Evolutionary conservation across 192 early-diverging fungal genomes (phyloP), one percentile per base, ranked within the genome.

Genomic region (Coemansia sp.): DNA sequence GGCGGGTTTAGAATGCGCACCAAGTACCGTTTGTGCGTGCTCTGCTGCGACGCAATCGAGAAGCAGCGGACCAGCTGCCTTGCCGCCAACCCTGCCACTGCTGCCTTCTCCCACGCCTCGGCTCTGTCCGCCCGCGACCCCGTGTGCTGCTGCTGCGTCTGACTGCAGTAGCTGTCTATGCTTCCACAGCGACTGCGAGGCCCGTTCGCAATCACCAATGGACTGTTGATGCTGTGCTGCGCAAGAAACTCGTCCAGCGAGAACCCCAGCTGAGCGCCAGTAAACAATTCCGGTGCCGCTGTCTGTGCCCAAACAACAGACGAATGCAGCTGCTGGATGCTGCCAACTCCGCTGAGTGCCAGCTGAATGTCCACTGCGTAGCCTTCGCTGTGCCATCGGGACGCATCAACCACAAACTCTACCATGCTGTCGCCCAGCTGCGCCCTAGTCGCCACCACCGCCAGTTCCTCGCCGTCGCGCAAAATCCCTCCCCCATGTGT

Each of bases 1-100:
- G 72, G 65, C 52, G 63, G 58, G 17, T 69, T 65, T 21, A 77
- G n/a, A 17, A 77, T 56, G 40, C 74, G 63, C n/a, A 77, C 55
- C 33, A 77, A 47, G 38, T 66, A 70, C 37, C 67, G 29, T 1
- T 17, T 32, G 2, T 59, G 54, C 22, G 50, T 23, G 30, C 42
- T 46, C 36, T 59, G 60, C 26, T 65, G 56, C 33, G 63, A 65
- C 0, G 58, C 50, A 15, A 77, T 58, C 3, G 45, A 31, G 23
- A 63, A 70, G 39, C 74, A 77, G 17, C 63, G 54, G 5, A 77
- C 67, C 9, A 77, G 60, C 48, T 60, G 54, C 34, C 23, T 30
- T 0, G 59, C 68, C 8, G 53, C 62, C 25, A 63, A 17, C 41
- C 46, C 58, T 4, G 60, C 60, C 14, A 53, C 18, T 25, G 40